Percentiles rank a stretch among this genome's conserved stretches.
These are phyloP conservation scores for Hibiscus tridactylites DNA, from an alignment of 345 rosid genomes.

Conservation along the genomic window DNA sequence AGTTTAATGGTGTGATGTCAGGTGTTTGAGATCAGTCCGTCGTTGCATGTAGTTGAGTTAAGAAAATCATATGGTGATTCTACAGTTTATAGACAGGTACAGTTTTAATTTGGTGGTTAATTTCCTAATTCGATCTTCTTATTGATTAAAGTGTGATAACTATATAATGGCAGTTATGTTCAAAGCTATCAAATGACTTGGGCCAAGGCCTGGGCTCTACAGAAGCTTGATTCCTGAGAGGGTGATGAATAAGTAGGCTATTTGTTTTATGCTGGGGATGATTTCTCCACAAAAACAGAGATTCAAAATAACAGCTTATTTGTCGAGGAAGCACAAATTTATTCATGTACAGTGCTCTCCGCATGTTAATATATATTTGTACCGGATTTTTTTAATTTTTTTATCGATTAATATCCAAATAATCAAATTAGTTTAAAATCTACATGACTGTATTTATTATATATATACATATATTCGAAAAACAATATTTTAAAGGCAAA, in stretches of 20 bases:
- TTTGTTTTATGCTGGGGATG: neutral
- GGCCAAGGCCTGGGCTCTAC: slow-evolving; percentile 29
- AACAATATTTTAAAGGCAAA: too few relatives aligned
- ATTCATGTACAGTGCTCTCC: too few relatives aligned
- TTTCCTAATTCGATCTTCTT: neutral
- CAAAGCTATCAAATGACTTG: slow-evolving; percentile 56
- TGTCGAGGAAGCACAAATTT: neutral
- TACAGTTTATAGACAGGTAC: slow-evolving; percentile 59
- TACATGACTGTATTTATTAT: too few relatives aligned
- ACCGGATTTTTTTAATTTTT: too few relatives aligned
- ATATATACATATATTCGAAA: too few relatives aligned
- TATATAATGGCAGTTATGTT: slow-evolving; percentile 54
- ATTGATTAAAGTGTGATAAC: neutral
- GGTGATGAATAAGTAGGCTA: neutral
- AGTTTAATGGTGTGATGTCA: slow-evolving; percentile 14
- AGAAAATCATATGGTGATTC: slow-evolving; percentile 83
- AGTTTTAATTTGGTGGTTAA: neutral
- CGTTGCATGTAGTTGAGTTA: slow-evolving; percentile 75
- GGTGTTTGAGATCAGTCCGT: slow-evolving; percentile 85
- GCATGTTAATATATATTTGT: too few relatives aligned
- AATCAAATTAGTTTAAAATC: too few relatives aligned
- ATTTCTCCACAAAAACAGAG: neutral
- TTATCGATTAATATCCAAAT: too few relatives aligned
- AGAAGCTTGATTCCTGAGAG: slow-evolving; percentile 2
- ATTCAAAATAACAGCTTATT: neutral